phyloP scores from a whole-genome alignment of 2,329 filamentous ascomycete genomes.

The Fusarium caatingaense region DNA sequence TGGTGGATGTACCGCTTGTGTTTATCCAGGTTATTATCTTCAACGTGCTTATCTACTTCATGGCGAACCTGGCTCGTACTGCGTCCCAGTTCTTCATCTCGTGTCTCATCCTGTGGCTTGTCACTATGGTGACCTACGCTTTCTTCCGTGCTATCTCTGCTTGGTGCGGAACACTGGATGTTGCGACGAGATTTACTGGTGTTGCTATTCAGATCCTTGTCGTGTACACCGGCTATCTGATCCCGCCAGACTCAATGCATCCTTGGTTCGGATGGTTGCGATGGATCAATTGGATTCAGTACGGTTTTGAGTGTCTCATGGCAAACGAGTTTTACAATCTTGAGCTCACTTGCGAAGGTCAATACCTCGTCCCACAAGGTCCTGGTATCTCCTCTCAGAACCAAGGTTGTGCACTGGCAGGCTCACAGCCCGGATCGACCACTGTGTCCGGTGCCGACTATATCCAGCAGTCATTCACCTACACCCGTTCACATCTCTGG shows the following conservation, averaged over 20 bases:
- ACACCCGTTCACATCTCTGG: conserved; percentile 71
- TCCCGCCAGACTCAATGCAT: conserved; percentile 66
- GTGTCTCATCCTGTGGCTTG: conserved; percentile 69
- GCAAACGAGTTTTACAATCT: conserved; percentile 71
- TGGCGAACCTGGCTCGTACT: conserved; percentile 75
- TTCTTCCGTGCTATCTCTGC: conserved; percentile 71
- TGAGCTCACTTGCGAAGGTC: conserved; percentile 67
- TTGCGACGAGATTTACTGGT: conserved; percentile 69
- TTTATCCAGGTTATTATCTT: conserved; percentile 74
- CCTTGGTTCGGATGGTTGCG: conserved; percentile 75
- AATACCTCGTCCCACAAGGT: conserved; percentile 67
- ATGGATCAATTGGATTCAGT: conserved; percentile 76
- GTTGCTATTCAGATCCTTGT: conserved; percentile 71
- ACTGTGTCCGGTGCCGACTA: conserved; percentile 67
- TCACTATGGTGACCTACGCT: conserved; percentile 67
- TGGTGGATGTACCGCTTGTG: conserved; percentile 71
- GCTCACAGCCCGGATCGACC: conserved; percentile 58
- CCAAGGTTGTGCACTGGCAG: conserved; percentile 65
- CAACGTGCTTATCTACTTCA: conserved; percentile 80
- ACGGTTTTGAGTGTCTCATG: conserved; percentile 75
- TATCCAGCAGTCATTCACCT: conserved; percentile 64
- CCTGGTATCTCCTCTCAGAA: conserved; percentile 48
- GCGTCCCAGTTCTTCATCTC: conserved; percentile 76
- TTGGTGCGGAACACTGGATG: conserved; percentile 68
- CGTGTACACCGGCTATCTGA: conserved; percentile 75